A percentile compares a stretch with the other conserved stretches of the same genome.
Conservation (phyloP, 2,329 filamentous ascomycete genomes). For the Paecilomyces dactylethromorphus region DNA sequence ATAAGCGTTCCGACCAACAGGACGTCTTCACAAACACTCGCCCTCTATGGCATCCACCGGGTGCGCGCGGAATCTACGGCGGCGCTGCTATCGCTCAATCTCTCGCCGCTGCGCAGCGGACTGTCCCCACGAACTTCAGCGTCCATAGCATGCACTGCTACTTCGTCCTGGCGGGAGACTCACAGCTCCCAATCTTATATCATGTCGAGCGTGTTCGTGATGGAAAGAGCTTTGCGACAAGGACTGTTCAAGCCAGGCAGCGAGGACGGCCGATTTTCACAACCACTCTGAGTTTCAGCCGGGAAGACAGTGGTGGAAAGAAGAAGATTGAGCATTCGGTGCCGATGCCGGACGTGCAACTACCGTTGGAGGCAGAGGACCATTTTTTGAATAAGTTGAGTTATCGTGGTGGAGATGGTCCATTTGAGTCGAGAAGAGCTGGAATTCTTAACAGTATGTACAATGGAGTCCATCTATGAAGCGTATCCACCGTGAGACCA, state of each 20-base stretch:
- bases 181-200: constrained; percentile 80
- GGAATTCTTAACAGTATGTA: constrained; percentile 49
- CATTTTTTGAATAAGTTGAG: constrained; percentile 16
- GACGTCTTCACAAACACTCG: constrained; percentile 94
- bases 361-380: constrained; percentile 34
- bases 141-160: constrained; percentile 99
- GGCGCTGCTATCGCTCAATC: constrained; percentile 90
- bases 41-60: constrained; percentile 83
- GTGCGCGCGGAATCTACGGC: constrained; percentile 88
- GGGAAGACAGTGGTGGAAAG: constrained; percentile 48
- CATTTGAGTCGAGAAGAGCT: constrained; percentile 53
- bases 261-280: constrained; percentile 88
- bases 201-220: constrained; percentile 92
- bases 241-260: constrained; percentile 94
- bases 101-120: constrained; percentile 79
- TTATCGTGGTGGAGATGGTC: constrained; percentile 33
- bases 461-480: background rate
- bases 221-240: constrained; percentile 80
- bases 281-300: constrained; percentile 83
- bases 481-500: background rate
- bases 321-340: constrained; percentile 59
- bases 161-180: constrained; percentile 86
- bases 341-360: constrained; percentile 49
- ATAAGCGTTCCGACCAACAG: constrained; percentile 32
- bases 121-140: constrained; percentile 70